A percentile compares a stretch with the other conserved stretches of the same genome.
These are phyloP conservation scores for Emergomyces pasteurianus DNA, from an alignment of 2,329 filamentous ascomycete species.

Conservation along the genomic window DNA sequence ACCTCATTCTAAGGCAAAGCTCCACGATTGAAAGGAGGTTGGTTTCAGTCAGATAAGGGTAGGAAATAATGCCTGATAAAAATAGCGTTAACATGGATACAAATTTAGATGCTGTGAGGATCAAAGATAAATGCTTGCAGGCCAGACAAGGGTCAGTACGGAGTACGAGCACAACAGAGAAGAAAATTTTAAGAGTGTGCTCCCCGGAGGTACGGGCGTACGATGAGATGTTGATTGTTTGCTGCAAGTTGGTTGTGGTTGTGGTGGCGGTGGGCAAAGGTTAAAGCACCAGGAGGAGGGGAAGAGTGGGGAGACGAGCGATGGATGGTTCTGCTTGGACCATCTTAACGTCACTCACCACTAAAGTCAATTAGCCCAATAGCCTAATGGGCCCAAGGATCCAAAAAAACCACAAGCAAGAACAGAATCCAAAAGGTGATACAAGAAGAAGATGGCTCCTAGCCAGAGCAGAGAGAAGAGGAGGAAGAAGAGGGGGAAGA, in stretches of 20 bases:
- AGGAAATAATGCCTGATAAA: not conserved
- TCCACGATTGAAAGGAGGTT: not conserved
- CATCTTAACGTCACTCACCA: not conserved
- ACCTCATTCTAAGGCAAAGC: not conserved
- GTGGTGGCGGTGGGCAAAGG: too few relatives aligned
- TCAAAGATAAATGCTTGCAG: too few relatives aligned
- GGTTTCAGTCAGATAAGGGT: not conserved
- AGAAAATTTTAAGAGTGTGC: not conserved
- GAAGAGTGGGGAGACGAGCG: slow-evolving; percentile 1
- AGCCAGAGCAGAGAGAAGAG: not conserved
- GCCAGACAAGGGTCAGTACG: not conserved
- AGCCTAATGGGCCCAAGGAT: too few relatives aligned
- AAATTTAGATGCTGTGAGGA: too few relatives aligned
- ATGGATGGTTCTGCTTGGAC: not conserved
- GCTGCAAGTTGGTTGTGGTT: too few relatives aligned
- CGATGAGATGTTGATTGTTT: not conserved
- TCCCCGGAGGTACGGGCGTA: not conserved
- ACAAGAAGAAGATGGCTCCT: too few relatives aligned
- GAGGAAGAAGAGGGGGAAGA: not conserved
- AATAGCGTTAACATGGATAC: slow-evolving; percentile 3
- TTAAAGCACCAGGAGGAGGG: not conserved
- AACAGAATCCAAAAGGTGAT: too few relatives aligned
- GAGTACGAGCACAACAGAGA: not conserved
- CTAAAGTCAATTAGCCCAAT: slow-evolving; percentile 1
- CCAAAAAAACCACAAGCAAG: not conserved